Evolutionary conservation across 192 early-diverging fungal genomes (phyloP), one percentile per base, ranked within the genome.

Genomic region (Coemansia sp.): DNA sequence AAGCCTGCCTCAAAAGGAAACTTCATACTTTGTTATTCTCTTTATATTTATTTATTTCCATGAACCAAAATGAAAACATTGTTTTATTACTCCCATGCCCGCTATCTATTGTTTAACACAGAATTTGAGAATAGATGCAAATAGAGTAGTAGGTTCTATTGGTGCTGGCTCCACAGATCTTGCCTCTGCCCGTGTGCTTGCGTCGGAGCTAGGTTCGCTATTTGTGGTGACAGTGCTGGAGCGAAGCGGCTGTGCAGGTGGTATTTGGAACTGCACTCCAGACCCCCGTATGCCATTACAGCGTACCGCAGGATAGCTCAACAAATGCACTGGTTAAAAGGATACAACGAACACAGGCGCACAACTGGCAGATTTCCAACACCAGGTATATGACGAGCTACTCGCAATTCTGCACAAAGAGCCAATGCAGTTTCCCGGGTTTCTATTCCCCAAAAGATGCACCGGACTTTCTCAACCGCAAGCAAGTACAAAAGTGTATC

Each of bases 211-310:
- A 33, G 39, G 26, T 16, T 4, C 33, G 23, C n/a, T 28, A 2
- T 49, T 42, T 18, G 10, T 8, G n/a, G 70, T 87, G 30, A 78
- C 64, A 1, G 72, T 85, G 3, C 71, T 71, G 10, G 86, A 87
- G 31, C 71, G 86, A 18, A 84, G 70, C 61, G 62, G 52, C 34
- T 49, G 58, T 15, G 51, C 74, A 20, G 86, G 86, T n/a, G 86
- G 86, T 2, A 71, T 82, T 7, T 87, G 86, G 83, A 71, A 72
- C 16, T 84, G 82, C 35, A 77, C 85, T 20, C 56, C 75, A 9
- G 64, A 77, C 16, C 59, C n/a, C 66, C 0, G 59, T 5, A 0
- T 67, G 55, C 51, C 64, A 64, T 25, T 76, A 67, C 25, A 76
- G 71, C 31, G 40, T 71, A 26, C 74, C 68, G 33, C 74, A 76